Evolutionary conservation across 176 grass and related monocot species (phyloP), one percentile per base, ranked within the genome.

Genomic region (Dactylis glomerata): DNA sequence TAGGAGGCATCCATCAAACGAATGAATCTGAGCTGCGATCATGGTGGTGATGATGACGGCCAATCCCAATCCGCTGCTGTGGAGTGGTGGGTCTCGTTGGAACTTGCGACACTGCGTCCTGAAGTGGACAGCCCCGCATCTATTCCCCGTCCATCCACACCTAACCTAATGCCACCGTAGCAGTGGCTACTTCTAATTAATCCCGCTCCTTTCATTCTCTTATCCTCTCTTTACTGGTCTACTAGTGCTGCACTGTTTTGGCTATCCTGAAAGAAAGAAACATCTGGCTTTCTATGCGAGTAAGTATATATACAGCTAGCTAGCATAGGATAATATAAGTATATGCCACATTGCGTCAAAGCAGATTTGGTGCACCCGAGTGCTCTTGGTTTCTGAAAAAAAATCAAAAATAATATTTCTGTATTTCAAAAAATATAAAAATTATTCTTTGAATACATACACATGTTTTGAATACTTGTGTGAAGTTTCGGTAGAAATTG

Each of bases 1-100:
- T 84, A 81, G 84, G 84, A 47, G 50, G 85, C 76, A 87, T 81
- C 81, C 76, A 87, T 81, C 81, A 12, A 32, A 50, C 61, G 85
- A 68, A 40, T 79, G 76, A 69, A 80, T 90, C 84, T 76, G 78
- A 84, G 89, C 85, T 91, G 85, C 76, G 81, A 87, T 54, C 58
- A 87, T 75, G 85, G 62, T 22, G 31, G 31, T 51, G 58, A 84
- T 69, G 20, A 82, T 78, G 75, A 84, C 83, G 68, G 49, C 30
- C 80, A 83, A 45, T 73, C 54, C 79, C 52, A 79, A 79, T 86
- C 52, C 73, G 30, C 65, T 23, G 15, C 51, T 16, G 46, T 49
- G 61, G 62, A 44, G 77, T 40, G 42, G 75, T 56, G 79, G 88
- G 80, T 27, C 89, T 61, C 75, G 26, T 90, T n/a, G 80, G 76